Evolutionary conservation across 164 flowering plant genomes (phyloP), one percentile per base, ranked within the genome.

Genomic region (Berberis thunbergii): DNA sequence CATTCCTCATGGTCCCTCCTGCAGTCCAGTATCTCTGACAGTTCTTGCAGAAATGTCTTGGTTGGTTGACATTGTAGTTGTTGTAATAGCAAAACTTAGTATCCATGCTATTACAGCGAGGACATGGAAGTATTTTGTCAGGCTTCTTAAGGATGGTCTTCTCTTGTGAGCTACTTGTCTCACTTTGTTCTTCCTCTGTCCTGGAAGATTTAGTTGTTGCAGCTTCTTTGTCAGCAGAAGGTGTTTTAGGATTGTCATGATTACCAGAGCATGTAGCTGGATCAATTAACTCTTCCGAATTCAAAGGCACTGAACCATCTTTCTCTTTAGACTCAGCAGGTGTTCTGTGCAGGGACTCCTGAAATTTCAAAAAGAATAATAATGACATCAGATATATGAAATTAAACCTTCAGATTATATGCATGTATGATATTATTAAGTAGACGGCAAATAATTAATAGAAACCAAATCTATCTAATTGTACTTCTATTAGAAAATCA

Each of bases 11-110:
- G 13, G 91, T 84, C 10, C 97, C 97, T 2, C 97, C 94, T 1
- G 86, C 83, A 10, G 97, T 89, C 96, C 96, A 89, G 65, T 89
- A 89, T 69, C 96, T 76, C 75, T 89, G 96, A 63, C 96, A 89
- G 70, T 79, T 76, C 77, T 83, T 89, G 77, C 97, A 89, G 73
- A 89, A 87, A 57, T 89, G 89, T 7, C 97, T 83, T 0, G 97
- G 97, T 59, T 89, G 97, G 68, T 82, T 83, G 53, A 86, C 72
- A 49, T 87, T 87, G 76, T 87, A 89, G 66, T 89, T 89, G 78
- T 89, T 89, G 84, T 80, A 87, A 77, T 89, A 89, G 61, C 97
- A 90, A 73, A 90, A 90, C 67, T 87, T 90, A 6, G 97, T 90
- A 57, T 90, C 90, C 78, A 84, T 83, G 81, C 94, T 90, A 53